Evolutionary conservation across 1,284 basidiomycete species (phyloP).

Genomic region (Rugosomyces carneus): DNA sequence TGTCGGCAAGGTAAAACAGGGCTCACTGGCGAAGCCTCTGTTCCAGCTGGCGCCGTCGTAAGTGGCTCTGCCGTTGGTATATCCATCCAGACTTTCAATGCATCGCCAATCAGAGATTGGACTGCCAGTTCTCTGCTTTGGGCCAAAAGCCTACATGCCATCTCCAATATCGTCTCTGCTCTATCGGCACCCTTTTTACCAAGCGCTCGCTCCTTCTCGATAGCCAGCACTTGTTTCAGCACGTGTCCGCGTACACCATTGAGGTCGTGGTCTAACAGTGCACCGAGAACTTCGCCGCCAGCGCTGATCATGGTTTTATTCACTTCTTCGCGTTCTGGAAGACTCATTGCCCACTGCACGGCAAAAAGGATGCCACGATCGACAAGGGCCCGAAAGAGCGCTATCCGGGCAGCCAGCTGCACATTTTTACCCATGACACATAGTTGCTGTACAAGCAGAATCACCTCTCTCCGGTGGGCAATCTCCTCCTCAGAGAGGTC

Average conservation of each 20-base stretch:
- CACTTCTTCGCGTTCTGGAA: conserved; percentile 41
- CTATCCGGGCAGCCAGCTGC: conserved; percentile 81
- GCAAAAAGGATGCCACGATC: conserved; percentile 86
- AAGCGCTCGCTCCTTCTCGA: conserved; percentile 51
- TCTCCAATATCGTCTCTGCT: conserved; percentile 69
- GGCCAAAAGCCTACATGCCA: conserved; percentile 75
- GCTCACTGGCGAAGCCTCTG: conserved; percentile 18
- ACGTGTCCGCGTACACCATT: conserved; percentile 83
- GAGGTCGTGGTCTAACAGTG: conserved; percentile 89
- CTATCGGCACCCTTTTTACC: conserved; percentile 53
- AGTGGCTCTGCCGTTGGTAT: conserved; percentile 39
- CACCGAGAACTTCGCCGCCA: conserved; percentile 83
- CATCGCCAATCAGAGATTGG: conserved; percentile 88
- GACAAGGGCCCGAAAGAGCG: conserved; percentile 85
- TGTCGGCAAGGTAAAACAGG: background rate
- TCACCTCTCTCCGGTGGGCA: conserved; percentile 61
- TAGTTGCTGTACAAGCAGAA: conserved; percentile 88
- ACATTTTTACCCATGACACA: conserved; percentile 96
- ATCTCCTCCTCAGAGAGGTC: conserved; percentile 45
- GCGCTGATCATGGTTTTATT: conserved; percentile 64
- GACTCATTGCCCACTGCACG: conserved; percentile 83
- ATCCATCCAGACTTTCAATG: conserved; percentile 83
- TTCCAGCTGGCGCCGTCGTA: conserved; percentile 25
- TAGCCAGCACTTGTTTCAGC: conserved; percentile 70
- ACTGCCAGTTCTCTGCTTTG: conserved; percentile 80